Evolutionary conservation across 306 rosid species (phyloP).

Genomic region (Ammopiptanthus mongolicus): DNA sequence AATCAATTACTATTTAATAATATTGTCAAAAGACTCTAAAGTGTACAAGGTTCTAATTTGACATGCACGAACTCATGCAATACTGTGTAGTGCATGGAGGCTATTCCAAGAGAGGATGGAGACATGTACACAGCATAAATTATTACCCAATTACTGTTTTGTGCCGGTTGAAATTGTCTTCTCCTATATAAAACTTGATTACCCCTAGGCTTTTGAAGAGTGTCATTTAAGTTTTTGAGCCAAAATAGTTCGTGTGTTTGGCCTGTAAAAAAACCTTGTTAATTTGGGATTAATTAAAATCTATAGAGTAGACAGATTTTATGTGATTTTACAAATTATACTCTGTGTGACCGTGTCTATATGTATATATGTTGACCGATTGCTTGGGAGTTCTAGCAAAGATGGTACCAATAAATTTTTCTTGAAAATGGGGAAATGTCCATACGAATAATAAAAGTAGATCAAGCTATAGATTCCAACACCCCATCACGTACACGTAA

Average conservation of each 20-base stretch:
- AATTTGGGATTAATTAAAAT: background rate
- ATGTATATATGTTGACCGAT: background rate
- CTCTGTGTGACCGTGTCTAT: background rate
- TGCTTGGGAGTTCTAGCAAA: background rate
- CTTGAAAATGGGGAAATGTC: background rate
- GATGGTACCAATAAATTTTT: background rate
- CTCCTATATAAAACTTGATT: too few relatives aligned
- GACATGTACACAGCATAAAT: background rate
- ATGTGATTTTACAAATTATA: background rate
- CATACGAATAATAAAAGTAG: background rate
- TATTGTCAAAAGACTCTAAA: background rate
- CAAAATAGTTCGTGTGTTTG: background rate
- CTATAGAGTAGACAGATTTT: background rate
- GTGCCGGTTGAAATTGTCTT: background rate
- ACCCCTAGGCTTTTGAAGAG: background rate
- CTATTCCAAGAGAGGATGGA: background rate
- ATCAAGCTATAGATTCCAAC: background rate
- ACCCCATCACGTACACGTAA: background rate
- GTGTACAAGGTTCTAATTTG: background rate
- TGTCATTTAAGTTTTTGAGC: background rate
- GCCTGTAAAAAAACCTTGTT: background rate
- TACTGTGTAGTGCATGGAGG: background rate
- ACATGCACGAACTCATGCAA: background rate
- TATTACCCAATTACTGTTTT: background rate
- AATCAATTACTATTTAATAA: too few relatives aligned